Conservation (phyloP, 768 basidiomycete genomes). For the Leucocoprinus leucothites region DNA sequence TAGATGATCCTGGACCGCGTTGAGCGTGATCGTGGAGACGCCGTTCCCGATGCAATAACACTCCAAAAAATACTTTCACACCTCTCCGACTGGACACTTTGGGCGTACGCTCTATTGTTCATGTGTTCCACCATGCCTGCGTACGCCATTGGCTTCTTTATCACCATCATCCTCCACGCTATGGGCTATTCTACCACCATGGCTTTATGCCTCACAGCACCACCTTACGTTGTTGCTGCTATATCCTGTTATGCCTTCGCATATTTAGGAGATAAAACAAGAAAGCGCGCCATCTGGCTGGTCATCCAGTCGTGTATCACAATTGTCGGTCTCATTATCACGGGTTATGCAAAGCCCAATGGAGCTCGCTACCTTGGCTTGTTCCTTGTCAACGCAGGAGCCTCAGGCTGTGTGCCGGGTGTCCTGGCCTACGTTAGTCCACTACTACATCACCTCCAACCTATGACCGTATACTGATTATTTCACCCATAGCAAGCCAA, state of each 20-base stretch:
- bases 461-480: not conserved
- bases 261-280: constrained; percentile 33
- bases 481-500: constrained; percentile 26
- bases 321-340: constrained; percentile 30
- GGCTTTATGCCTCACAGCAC: constrained; percentile 31
- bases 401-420: constrained; percentile 32
- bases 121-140: constrained; percentile 34
- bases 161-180: constrained; percentile 30
- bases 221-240: constrained; percentile 31
- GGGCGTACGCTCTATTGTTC: constrained; percentile 37
- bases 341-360: constrained; percentile 25
- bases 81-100: constrained; percentile 34
- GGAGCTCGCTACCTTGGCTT: constrained; percentile 32
- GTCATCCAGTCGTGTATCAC: constrained; percentile 28
- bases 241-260: constrained; percentile 33
- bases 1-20: constrained; percentile 30
- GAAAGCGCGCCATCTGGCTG: constrained; percentile 31
- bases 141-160: constrained; percentile 34
- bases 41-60: constrained; percentile 31
- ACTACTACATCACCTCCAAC: constrained; percentile 4
- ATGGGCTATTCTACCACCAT: constrained; percentile 30
- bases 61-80: constrained; percentile 28
- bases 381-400: constrained; percentile 33
- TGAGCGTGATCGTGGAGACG: constrained; percentile 35
- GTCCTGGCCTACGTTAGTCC: constrained; percentile 35